Evolutionary conservation across 164 flowering plant genomes (phyloP), one percentile per base, ranked within the genome.

Genomic region (Tetracentron sinense): DNA sequence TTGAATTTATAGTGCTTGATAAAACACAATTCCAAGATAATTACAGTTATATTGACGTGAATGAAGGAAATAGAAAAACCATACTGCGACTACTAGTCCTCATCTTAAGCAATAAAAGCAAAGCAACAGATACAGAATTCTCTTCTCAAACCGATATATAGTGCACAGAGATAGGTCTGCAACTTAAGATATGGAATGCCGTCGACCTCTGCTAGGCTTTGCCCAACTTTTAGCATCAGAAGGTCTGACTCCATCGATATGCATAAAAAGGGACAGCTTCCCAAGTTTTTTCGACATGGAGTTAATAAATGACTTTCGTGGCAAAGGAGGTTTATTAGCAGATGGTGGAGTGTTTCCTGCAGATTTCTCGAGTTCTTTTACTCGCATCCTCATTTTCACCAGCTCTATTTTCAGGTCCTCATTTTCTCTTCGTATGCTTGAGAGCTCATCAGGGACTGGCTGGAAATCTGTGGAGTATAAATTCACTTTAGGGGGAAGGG

Each of bases 121-220:
- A n/a, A n/a, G n/a, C n/a, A n/a, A n/a, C n/a, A n/a, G n/a, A n/a
- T n/a, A n/a, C n/a, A n/a, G n/a, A n/a, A n/a, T n/a, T n/a, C 15
- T 26, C n/a, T n/a, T 44, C 29, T 30, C 7, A 12, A 52, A 49
- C 11, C 20, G 50, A 47, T 15, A 7, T 21, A 52, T 51, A 26
- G 14, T 38, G 35, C 12, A 53, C 59, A 46, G 17, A 60, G 55
- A 54, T 31, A 35, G 20, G 56, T 8, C 26, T 42, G 56, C 59
- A 60, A 61, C n/a, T 85, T 73, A 91, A 42, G 99, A 91, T 56
- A 94, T 81, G 30, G 99, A 94, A 76, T 89, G 96, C 30, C 99
- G 71, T 63, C 96, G 66, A 68, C 82, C 79, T 74, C 70, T 91
- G 55, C 60, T 33, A 8, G 95, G 84, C 69, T 75, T 88, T 5